Conservation (phyloP, 768 basidiomycete species). For the Tricholoma furcatifolium region DNA sequence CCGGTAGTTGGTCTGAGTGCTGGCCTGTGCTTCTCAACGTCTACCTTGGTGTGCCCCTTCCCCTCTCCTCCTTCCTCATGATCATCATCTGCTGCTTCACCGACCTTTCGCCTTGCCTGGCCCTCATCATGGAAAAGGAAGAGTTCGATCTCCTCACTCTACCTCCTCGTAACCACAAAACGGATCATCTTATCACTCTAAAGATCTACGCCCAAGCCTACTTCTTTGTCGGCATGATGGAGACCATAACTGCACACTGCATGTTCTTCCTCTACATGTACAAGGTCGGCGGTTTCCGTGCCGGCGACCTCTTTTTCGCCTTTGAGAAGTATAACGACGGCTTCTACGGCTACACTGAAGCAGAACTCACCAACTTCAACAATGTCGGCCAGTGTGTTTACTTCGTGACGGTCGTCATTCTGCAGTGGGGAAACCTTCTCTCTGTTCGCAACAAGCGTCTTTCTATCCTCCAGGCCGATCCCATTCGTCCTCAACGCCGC, state of each 20-base stretch:
- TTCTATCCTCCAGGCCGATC: slow-evolving; percentile 39
- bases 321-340: slow-evolving; percentile 40
- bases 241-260: slow-evolving; percentile 11
- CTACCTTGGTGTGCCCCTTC: slow-evolving; percentile 55
- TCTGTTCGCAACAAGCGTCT: slow-evolving; percentile 41
- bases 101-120: slow-evolving; percentile 10
- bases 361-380: slow-evolving; percentile 32
- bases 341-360: slow-evolving; percentile 31
- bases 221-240: slow-evolving; percentile 15
- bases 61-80: slow-evolving; percentile 39
- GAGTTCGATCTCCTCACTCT: slow-evolving; percentile 18
- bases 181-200: slow-evolving; percentile 14
- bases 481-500: slow-evolving; percentile 43
- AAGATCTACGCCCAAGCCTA: slow-evolving; percentile 16
- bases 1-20: slow-evolving; percentile 57
- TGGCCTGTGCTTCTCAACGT: slow-evolving; percentile 55
- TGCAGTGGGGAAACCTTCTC: slow-evolving; percentile 42
- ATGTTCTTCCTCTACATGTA: slow-evolving; percentile 39
- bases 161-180: slow-evolving; percentile 12
- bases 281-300: slow-evolving; percentile 32
- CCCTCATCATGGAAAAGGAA: slow-evolving; percentile 18
- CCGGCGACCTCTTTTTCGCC: slow-evolving; percentile 36
- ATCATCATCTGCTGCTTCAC: slow-evolving; percentile 19
- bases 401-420: slow-evolving; percentile 39
- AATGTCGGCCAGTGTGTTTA: slow-evolving; percentile 38